These are phyloP conservation scores for Eremomyces bilateralis DNA, from an alignment of 495 filamentous ascomycete genomes.

Conservation along the genomic window DNA sequence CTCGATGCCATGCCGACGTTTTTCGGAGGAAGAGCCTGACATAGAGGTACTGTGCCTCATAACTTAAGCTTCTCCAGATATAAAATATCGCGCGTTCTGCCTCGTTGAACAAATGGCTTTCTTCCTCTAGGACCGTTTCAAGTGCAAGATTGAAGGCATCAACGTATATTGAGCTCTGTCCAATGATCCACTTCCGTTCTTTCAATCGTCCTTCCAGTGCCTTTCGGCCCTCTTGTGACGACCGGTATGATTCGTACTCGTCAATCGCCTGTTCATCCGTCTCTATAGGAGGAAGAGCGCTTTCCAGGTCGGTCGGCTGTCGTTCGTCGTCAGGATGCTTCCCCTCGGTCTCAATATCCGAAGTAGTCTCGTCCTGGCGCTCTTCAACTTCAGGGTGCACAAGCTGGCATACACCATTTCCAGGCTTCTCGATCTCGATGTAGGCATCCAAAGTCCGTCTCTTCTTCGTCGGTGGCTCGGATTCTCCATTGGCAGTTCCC, in stretches of 20 bases:
- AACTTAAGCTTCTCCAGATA: constrained; percentile 49
- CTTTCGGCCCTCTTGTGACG: constrained; percentile 20
- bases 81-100: constrained; percentile 60
- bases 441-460: too few relatives aligned
- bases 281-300: constrained; percentile 43
- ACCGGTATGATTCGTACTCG: constrained; percentile 48
- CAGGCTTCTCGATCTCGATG: too few relatives aligned
- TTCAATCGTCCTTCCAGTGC: constrained; percentile 27
- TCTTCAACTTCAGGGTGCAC: too few relatives aligned
- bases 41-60: constrained; percentile 91
- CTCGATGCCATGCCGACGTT: constrained; percentile 82
- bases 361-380: too few relatives aligned
- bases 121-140: constrained; percentile 75
- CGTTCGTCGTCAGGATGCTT: too few relatives aligned
- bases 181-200: constrained; percentile 34
- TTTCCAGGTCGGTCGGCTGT: constrained; percentile 50
- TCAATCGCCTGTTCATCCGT: constrained; percentile 51
- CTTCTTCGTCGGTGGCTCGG: too few relatives aligned
- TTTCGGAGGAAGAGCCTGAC: constrained; percentile 89
- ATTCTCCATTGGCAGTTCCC: too few relatives aligned
- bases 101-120: constrained; percentile 67
- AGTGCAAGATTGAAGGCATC: constrained; percentile 92
- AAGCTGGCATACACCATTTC: too few relatives aligned
- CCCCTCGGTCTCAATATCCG: too few relatives aligned
- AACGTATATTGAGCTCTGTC: constrained; percentile 78